Evolutionary conservation across 441 rosid species (phyloP).

Genomic region (Populus tomentosa): DNA sequence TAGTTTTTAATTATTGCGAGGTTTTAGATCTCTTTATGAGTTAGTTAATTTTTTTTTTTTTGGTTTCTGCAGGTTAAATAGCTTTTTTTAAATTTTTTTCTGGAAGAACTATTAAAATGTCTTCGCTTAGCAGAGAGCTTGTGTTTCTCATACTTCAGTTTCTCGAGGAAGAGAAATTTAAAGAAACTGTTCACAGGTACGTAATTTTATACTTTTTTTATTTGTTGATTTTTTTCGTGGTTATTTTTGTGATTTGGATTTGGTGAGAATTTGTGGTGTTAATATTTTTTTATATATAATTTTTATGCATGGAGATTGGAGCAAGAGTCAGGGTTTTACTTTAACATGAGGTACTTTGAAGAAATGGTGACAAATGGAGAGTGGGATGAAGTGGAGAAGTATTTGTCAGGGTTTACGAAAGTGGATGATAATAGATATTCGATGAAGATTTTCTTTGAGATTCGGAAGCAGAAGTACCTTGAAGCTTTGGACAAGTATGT

Average conservation of each 20-base stretch:
- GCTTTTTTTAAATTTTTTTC: neutral
- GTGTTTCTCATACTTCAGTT: conserved; percentile 83
- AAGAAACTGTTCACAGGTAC: conserved; percentile 67
- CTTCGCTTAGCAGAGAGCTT: conserved; percentile 73
- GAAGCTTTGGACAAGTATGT: conserved; percentile 79
- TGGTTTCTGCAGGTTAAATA: neutral
- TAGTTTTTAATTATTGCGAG: neutral
- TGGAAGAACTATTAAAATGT: conserved; percentile 28
- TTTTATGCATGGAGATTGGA: conserved; percentile 46
- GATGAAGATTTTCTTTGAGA: conserved; percentile 86
- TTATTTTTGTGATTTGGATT: neutral
- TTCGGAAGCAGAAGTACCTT: conserved; percentile 78
- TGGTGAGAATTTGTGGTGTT: neutral
- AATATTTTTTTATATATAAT: neutral
- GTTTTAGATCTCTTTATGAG: conserved; percentile 18
- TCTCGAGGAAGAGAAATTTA: conserved; percentile 82
- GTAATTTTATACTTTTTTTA: conserved; percentile 1
- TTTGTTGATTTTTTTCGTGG: neutral
- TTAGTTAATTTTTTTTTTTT: neutral
- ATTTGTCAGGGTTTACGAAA: conserved; percentile 75
- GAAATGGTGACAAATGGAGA: conserved; percentile 82
- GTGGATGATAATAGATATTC: conserved; percentile 82
- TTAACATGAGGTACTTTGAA: conserved; percentile 72
- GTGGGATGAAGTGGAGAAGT: conserved; percentile 90
- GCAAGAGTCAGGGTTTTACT: conserved; percentile 80